Percentiles rank a stretch among this genome's conserved stretches.
Evolutionary conservation across 1,284 basidiomycete species (phyloP).

Genomic region (Pascua guehoae): DNA sequence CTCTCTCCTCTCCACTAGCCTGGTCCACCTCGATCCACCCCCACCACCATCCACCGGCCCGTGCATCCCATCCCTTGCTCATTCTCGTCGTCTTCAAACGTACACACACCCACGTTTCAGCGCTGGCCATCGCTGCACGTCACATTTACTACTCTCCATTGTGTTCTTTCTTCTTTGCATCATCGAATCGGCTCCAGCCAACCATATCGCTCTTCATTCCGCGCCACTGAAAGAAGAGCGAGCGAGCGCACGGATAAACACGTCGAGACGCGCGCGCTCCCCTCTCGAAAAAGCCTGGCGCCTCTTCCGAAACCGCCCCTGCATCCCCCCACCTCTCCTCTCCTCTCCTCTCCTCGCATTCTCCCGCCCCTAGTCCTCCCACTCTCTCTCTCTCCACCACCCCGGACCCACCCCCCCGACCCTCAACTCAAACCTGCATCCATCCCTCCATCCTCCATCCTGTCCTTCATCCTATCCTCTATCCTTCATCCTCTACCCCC

Average conservation of each 20-base stretch:
- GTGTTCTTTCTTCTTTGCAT: no score
- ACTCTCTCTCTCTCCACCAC: background rate
- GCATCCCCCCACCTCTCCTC: background rate
- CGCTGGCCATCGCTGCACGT: no score
- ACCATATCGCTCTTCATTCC: no score
- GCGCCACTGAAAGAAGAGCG: no score
- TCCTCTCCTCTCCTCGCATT: background rate
- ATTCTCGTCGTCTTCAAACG: background rate
- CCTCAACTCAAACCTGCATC: background rate
- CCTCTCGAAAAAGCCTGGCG: background rate
- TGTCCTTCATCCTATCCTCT: background rate
- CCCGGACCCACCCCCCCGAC: background rate
- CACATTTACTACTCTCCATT: no score
- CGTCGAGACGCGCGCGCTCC: background rate
- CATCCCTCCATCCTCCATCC: slow-evolving; percentile 1
- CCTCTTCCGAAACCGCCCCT: background rate
- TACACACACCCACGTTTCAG: background rate
- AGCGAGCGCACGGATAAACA: slow-evolving; percentile 6
- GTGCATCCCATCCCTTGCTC: background rate
- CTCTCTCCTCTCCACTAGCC: background rate
- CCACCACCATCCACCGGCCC: no score
- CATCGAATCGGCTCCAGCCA: no score
- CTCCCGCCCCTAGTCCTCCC: background rate
- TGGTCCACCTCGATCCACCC: background rate
- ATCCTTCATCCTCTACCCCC: no score